These are phyloP conservation scores for Metschnikowia lachancei DNA, from an alignment of 805 yeast species.

Conservation along the genomic window DNA sequence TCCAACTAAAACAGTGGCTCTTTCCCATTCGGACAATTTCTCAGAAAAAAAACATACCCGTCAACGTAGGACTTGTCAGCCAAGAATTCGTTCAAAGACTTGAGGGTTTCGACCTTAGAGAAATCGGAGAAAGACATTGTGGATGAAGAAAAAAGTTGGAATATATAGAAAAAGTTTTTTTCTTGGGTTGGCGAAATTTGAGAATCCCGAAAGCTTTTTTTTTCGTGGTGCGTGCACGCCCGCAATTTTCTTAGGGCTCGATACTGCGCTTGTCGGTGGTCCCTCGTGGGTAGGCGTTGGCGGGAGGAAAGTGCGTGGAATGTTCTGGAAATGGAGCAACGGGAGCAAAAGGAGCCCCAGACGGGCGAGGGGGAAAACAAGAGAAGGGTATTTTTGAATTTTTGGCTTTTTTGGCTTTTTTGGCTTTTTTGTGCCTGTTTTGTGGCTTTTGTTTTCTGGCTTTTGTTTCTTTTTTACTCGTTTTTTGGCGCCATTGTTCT, in stretches of 20 bases:
- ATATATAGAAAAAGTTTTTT: conserved; percentile 12
- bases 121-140: conserved; percentile 76
- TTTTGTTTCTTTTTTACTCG: too few relatives aligned
- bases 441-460: too few relatives aligned
- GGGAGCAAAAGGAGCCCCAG: neutral
- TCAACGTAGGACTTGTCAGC: conserved; percentile 92
- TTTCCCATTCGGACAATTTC: too few relatives aligned
- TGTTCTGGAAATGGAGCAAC: too few relatives aligned
- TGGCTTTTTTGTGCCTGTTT: too few relatives aligned
- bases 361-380: neutral
- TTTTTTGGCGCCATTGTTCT: too few relatives aligned
- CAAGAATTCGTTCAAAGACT: conserved; percentile 76
- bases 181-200: conserved; percentile 10
- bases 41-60: conserved; percentile 65
- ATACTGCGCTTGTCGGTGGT: neutral
- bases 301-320: too few relatives aligned
- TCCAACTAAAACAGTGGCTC: too few relatives aligned
- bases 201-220: conserved; percentile 6
- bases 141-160: conserved; percentile 12
- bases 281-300: conserved; percentile 6
- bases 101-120: conserved; percentile 63
- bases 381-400: too few relatives aligned
- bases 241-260: conserved; percentile 13
- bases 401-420: too few relatives aligned
- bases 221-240: conserved; percentile 18